Evolutionary conservation across 2,329 filamentous ascomycete species (phyloP).

Genomic region (Beauveria rudraprayagi): DNA sequence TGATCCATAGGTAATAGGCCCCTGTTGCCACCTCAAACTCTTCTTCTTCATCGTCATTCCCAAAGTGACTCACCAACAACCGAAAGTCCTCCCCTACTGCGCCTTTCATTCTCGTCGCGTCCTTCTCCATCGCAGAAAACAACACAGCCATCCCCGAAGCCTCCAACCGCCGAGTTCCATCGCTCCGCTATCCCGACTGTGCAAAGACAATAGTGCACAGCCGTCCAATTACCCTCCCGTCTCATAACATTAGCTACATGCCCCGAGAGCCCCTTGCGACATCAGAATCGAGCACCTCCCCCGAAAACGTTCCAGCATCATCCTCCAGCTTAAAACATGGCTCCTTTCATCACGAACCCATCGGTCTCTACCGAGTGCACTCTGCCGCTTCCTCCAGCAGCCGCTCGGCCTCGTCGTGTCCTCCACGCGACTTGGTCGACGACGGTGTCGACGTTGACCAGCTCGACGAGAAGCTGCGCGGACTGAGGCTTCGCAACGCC

Average conservation of each 20-base stretch:
- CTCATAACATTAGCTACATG: conserved; percentile 49
- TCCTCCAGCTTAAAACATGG: conserved; percentile 47
- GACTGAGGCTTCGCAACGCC: conserved; percentile 38
- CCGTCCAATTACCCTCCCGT: conserved; percentile 27
- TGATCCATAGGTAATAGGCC: not conserved
- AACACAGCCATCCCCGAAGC: not conserved
- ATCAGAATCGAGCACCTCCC: conserved; percentile 34
- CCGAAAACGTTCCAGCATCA: conserved; percentile 26
- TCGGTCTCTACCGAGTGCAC: conserved; percentile 26
- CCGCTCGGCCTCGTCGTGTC: conserved; percentile 28
- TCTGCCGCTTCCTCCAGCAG: conserved; percentile 27
- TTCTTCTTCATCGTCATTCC: conserved; percentile 6
- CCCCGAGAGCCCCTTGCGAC: conserved; percentile 47
- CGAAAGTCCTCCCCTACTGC: not conserved
- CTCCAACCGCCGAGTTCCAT: conserved; percentile 1
- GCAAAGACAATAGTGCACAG: conserved; percentile 43
- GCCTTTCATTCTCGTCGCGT: not conserved
- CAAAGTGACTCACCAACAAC: conserved; percentile 9
- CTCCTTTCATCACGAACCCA: conserved; percentile 37
- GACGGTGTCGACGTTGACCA: conserved; percentile 29
- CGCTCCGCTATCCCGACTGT: conserved; percentile 35
- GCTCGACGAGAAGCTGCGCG: conserved; percentile 42
- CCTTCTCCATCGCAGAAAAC: conserved; percentile 5
- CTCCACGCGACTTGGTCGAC: conserved; percentile 20
- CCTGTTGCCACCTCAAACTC: not conserved